Conservation (phyloP, 2,329 filamentous ascomycete species). For the Neopestalotiopsis rosae region DNA sequence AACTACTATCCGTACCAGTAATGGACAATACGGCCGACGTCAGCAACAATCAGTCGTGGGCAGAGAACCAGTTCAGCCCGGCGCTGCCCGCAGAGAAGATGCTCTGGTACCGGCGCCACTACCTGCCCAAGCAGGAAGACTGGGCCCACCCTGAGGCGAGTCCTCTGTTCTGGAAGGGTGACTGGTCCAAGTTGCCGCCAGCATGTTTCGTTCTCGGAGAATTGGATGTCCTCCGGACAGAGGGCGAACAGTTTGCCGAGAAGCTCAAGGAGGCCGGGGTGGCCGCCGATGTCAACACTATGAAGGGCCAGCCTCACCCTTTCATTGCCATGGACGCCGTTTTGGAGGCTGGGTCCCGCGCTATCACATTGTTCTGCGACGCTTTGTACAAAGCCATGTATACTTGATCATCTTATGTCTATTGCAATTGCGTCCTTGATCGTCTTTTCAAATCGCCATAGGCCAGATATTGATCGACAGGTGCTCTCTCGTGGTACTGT, state of each 20-base stretch:
- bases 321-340: slow-evolving; percentile 64
- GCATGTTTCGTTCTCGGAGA: slow-evolving; percentile 60
- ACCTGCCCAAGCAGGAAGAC: slow-evolving; percentile 53
- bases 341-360: slow-evolving; percentile 54
- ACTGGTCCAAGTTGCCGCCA: slow-evolving; percentile 55
- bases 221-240: slow-evolving; percentile 59
- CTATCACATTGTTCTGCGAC: slow-evolving; percentile 51
- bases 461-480: no score
- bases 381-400: slow-evolving; percentile 30
- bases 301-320: slow-evolving; percentile 62
- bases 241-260: slow-evolving; percentile 56
- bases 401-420: background rate
- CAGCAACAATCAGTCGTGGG: slow-evolving; percentile 51
- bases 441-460: no score
- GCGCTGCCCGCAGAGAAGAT: slow-evolving; percentile 62
- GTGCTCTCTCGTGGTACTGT: no score
- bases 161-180: slow-evolving; percentile 54
- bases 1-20: slow-evolving; percentile 63
- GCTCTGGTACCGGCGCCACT: slow-evolving; percentile 65
- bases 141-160: slow-evolving; percentile 59
- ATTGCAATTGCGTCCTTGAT: no score
- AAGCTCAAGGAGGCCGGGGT: slow-evolving; percentile 54
- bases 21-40: slow-evolving; percentile 60
- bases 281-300: slow-evolving; percentile 51
- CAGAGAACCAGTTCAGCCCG: slow-evolving; percentile 54